phyloP scores from a whole-genome alignment of 1,139 yeast genomes.

The Candida freyschussii region DNA sequence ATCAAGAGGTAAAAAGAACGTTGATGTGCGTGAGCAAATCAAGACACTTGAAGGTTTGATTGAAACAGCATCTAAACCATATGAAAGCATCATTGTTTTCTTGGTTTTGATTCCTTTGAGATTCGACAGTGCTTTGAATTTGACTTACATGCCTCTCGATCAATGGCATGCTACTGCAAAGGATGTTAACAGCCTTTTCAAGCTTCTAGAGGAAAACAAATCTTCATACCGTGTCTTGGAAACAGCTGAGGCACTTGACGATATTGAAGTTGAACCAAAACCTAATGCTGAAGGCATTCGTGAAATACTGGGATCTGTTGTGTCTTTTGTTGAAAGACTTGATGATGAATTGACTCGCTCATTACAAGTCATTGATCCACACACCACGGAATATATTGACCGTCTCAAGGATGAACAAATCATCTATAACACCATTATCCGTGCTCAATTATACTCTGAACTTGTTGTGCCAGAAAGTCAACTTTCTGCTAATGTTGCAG shows the following conservation, averaged over 20 bases:
- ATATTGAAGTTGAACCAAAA: conserved; percentile 71
- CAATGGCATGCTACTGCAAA: conserved; percentile 74
- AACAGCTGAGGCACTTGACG: conserved; percentile 72
- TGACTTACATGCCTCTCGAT: conserved; percentile 69
- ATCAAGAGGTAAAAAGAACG: conserved; percentile 92
- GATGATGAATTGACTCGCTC: conserved; percentile 93
- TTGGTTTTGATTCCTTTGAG: conserved; percentile 83
- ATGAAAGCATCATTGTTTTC: conserved; percentile 74
- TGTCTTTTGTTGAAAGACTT: conserved; percentile 84
- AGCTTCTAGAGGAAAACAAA: conserved; percentile 60
- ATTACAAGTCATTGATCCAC: conserved; percentile 87
- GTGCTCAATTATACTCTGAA: conserved; percentile 86
- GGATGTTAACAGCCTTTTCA: conserved; percentile 61
- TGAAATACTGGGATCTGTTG: conserved; percentile 77
- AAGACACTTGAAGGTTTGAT: conserved; percentile 62
- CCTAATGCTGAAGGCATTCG: conserved; percentile 62
- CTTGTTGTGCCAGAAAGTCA: conserved; percentile 46
- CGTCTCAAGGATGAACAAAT: conserved; percentile 83
- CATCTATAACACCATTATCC: conserved; percentile 70
- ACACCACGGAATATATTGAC: conserved; percentile 88
- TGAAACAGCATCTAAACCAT: conserved; percentile 47
- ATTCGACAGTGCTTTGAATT: conserved; percentile 71
- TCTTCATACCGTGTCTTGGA: conserved; percentile 68
- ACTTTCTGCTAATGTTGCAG: conserved; percentile 37
- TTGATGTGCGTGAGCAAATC: conserved; percentile 79